These are phyloP conservation scores for Mycena rebaudengoi DNA, from an alignment of 768 basidiomycete genomes.

Conservation along the genomic window DNA sequence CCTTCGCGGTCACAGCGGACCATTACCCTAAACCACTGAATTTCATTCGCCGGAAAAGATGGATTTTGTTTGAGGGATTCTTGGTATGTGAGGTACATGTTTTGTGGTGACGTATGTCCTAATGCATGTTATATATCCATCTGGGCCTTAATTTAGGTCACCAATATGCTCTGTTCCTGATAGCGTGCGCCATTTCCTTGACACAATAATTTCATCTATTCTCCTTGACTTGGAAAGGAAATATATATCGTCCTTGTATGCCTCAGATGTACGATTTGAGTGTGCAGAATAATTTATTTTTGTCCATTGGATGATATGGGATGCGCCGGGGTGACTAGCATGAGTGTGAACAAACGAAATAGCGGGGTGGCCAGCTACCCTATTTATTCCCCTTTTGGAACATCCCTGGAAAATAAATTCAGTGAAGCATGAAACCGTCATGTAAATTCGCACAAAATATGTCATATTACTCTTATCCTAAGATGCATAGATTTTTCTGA, in stretches of 20 bases:
- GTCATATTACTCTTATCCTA: no score
- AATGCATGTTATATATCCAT: not conserved
- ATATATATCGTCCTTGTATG: not conserved
- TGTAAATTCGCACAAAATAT: no score
- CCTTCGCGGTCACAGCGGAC: not conserved
- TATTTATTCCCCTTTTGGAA: not conserved
- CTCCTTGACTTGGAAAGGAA: not conserved
- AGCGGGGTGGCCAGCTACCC: not conserved
- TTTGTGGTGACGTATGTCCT: not conserved
- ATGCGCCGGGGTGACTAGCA: not conserved
- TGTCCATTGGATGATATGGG: not conserved
- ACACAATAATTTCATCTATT: not conserved
- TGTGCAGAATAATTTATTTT: not conserved
- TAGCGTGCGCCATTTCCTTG: not conserved
- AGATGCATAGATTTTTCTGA: no score
- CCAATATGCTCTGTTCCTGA: not conserved
- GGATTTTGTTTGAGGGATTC: not conserved
- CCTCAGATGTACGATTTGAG: not conserved
- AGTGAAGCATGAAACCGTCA: no score
- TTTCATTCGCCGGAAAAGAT: not conserved
- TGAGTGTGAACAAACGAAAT: not conserved
- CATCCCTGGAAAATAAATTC: no score
- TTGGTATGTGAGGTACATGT: not conserved
- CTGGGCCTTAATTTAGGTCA: not conserved
- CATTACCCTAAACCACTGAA: not conserved